phyloP scores from a whole-genome alignment of 768 basidiomycete genomes.

The Favolaschia claudopus region DNA sequence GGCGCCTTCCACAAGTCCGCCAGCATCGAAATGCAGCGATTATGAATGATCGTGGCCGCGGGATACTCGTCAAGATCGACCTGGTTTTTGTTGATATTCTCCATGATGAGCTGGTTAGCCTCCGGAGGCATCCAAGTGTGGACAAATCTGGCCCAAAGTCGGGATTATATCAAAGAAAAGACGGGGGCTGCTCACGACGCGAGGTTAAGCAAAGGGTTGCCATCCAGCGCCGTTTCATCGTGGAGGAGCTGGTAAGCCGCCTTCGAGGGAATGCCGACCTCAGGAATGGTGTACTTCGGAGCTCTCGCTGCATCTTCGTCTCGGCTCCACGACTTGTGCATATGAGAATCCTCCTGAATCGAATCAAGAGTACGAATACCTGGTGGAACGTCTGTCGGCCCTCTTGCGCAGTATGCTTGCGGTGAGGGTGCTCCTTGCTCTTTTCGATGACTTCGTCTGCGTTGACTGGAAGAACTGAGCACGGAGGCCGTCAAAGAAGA shows the following conservation, averaged over 20 bases:
- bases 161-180: not conserved
- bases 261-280: conserved; percentile 49
- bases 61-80: conserved; percentile 77
- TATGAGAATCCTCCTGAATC: too few species aligned
- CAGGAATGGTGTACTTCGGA: conserved; percentile 57
- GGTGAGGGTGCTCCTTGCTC: conserved; percentile 47
- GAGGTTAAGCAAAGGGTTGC: conserved; percentile 67
- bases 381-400: conserved; percentile 37
- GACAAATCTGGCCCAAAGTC: conserved; percentile 48
- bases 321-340: conserved; percentile 48
- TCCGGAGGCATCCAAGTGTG: conserved; percentile 68
- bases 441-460: conserved; percentile 56
- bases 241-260: conserved; percentile 59
- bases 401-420: conserved; percentile 39
- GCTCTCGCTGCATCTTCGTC: conserved; percentile 47
- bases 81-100: conserved; percentile 71
- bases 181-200: conserved; percentile 58
- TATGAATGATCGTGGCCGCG: conserved; percentile 58
- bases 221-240: conserved; percentile 65
- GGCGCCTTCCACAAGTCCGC: conserved; percentile 74
- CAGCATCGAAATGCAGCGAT: conserved; percentile 62
- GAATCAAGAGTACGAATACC: too few species aligned
- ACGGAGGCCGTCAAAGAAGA: not conserved
- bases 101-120: conserved; percentile 62
- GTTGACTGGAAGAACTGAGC: conserved; percentile 44